Conservation (phyloP, 2,329 filamentous ascomycete genomes). For the Amauroascus verrucosus region DNA sequence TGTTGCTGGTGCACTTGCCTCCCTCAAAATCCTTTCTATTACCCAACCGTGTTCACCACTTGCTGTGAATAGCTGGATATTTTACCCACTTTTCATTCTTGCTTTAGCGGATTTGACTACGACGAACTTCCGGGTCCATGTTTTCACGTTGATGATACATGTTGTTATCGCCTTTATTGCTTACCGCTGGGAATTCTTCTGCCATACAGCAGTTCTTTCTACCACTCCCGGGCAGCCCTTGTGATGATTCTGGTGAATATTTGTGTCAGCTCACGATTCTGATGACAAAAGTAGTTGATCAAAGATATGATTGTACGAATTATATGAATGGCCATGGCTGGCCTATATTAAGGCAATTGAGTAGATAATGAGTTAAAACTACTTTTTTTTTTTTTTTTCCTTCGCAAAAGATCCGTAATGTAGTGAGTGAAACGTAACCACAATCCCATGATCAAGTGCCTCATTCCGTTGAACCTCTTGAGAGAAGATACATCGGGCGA, state of each 20-base stretch:
- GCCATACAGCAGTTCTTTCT: neutral
- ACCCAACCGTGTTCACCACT: constrained; percentile 62
- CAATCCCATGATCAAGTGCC: constrained; percentile 14
- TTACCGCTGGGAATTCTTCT: constrained; percentile 28
- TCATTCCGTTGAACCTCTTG: neutral
- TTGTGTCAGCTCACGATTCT: neutral
- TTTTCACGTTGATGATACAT: constrained; percentile 40
- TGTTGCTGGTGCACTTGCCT: constrained; percentile 1
- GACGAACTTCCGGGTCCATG: constrained; percentile 30
- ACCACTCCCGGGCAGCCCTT: neutral
- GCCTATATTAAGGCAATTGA: neutral
- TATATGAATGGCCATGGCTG: neutral
- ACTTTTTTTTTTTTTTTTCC: neutral
- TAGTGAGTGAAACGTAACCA: constrained; percentile 24
- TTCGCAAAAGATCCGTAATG: constrained; percentile 1
- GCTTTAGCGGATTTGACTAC: constrained; percentile 53
- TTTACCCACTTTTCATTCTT: constrained; percentile 57
- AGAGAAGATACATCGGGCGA: neutral
- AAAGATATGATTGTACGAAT: constrained; percentile 1
- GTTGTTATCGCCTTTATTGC: constrained; percentile 35
- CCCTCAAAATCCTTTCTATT: constrained; percentile 57
- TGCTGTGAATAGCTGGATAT: constrained; percentile 53
- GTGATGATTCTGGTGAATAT: neutral
- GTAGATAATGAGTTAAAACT: neutral
- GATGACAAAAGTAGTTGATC: neutral